Percentiles rank a stretch among this genome's conserved stretches.
Evolutionary conservation across 352 stramenopile species (phyloP).

Genomic region (Phytopythium oedochilum): DNA sequence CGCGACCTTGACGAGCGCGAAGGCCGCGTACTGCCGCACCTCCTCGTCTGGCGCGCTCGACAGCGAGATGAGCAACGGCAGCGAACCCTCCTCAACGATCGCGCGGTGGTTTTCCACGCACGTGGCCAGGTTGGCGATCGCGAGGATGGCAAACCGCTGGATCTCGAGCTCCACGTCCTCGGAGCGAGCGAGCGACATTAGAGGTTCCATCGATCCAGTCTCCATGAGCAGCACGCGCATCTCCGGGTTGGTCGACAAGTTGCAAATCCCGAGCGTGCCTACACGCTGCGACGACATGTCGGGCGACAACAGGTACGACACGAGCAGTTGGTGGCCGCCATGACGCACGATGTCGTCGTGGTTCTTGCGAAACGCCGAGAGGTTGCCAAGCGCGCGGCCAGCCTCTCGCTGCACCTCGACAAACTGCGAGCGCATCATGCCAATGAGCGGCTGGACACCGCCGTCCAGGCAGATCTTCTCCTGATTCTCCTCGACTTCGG

Average conservation of each 20-base stretch:
- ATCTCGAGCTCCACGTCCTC: conserved; percentile 96
- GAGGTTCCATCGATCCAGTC: conserved; percentile 91
- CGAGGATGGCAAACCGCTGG: conserved; percentile 90
- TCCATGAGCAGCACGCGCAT: conserved; percentile 92
- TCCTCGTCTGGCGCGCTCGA: conserved; percentile 93
- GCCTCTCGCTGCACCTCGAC: conserved; percentile 92
- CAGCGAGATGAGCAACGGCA: conserved; percentile 93
- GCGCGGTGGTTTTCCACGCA: conserved; percentile 91
- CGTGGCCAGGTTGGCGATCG: conserved; percentile 93
- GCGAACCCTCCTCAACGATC: conserved; percentile 92
- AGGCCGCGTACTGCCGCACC: conserved; percentile 94
- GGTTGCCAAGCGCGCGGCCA: conserved; percentile 90
- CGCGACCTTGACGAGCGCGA: conserved; percentile 93
- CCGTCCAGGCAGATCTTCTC: conserved; percentile 91
- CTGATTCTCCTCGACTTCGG: conserved; percentile 95
- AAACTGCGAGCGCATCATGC: conserved; percentile 94
- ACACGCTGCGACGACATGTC: conserved; percentile 93
- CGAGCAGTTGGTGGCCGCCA: conserved; percentile 92
- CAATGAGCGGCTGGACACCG: conserved; percentile 89
- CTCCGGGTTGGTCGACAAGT: conserved; percentile 90
- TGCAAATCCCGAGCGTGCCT: conserved; percentile 92
- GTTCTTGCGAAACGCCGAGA: conserved; percentile 87
- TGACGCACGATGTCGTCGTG: conserved; percentile 90
- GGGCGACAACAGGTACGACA: conserved; percentile 93
- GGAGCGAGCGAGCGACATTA: conserved; percentile 92